Evolutionary conservation across 2,329 filamentous ascomycete genomes (phyloP), one percentile per base, ranked within the genome.

Genomic region (Biscogniauxia sp.): DNA sequence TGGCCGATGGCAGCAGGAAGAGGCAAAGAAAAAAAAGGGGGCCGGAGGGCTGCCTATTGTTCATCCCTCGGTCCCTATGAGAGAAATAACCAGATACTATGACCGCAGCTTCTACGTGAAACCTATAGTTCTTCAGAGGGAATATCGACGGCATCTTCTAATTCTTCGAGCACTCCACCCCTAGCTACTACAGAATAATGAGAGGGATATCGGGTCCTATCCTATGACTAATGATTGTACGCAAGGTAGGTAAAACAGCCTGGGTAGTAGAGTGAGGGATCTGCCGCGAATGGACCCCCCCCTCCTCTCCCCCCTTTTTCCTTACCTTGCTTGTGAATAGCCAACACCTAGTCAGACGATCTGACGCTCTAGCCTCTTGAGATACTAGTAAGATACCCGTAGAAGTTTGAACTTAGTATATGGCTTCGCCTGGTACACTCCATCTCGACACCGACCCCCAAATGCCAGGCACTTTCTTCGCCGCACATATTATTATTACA

Each of bases 391-490:
- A 15, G 17, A 13, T 45, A 45, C 37, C 11, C n/a, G 11, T 45
- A 45, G 11, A 45, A 3, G n/a, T 45, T 45, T 11, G 2, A 45
- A 45, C 37, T n/a, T n/a, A 5, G 23, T 23, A 45, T 45, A 1
- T 45, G 6, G 37, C 37, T n/a, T 45, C 37, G 37, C 37, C 37
- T 45, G 11, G 37, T 45, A 5, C 55, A 63, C 61, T 65, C 64
- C 59, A 62, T 59, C 62, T 64, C 20, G 55, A 62, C 62, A 59
- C 58, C 60, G 61, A 58, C 63, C 55, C 55, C 59, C 60, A 61
- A 62, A 51, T 61, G 54, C 56, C 55, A 67, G 61, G 64, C 64
- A 65, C 54, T 57, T 57, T 59, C 61, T 61, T 60, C 64, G 57
- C 63, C 60, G 51, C 64, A 58, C 53, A 53, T 60, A 37, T 58